Evolutionary conservation across 139 green algal genomes (phyloP).

Genomic region (Volvox reticuliferus): DNA sequence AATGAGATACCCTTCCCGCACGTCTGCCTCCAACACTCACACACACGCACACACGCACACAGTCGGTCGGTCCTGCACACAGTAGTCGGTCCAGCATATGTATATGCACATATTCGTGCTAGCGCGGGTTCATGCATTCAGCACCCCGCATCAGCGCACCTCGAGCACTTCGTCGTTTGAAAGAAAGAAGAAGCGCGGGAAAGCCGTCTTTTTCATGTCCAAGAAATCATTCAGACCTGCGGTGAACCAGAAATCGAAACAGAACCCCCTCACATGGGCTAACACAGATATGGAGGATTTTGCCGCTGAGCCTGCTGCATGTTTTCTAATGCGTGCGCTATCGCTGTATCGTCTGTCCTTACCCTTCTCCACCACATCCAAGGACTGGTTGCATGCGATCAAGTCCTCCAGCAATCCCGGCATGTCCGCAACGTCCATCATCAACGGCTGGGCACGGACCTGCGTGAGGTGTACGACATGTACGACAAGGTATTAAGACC

Average conservation of each 20-base stretch:
- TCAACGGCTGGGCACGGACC: slow-evolving; percentile 59
- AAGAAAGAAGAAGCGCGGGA: slow-evolving; percentile 87
- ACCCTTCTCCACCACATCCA: slow-evolving; percentile 85
- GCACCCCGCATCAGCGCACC: neutral
- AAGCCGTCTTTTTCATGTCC: slow-evolving; percentile 79
- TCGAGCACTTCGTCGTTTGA: slow-evolving; percentile 88
- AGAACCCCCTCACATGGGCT: neutral
- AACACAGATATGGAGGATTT: no score
- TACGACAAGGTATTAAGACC: no score
- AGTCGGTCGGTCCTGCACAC: no score
- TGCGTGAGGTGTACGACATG: slow-evolving; percentile 28
- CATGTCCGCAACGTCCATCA: slow-evolving; percentile 74
- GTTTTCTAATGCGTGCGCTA: no score
- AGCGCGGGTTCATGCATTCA: no score
- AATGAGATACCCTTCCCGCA: no score
- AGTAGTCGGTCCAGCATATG: no score
- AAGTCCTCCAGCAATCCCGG: slow-evolving; percentile 79
- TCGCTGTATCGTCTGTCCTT: neutral
- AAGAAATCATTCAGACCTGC: slow-evolving; percentile 77
- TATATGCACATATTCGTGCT: no score
- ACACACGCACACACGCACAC: no score
- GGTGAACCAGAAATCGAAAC: neutral
- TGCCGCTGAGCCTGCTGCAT: no score
- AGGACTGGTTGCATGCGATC: slow-evolving; percentile 68
- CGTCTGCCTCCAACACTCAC: no score